Conservation (phyloP, 805 yeast genomes). For the Sugiyamaella lignohabitans region DNA sequence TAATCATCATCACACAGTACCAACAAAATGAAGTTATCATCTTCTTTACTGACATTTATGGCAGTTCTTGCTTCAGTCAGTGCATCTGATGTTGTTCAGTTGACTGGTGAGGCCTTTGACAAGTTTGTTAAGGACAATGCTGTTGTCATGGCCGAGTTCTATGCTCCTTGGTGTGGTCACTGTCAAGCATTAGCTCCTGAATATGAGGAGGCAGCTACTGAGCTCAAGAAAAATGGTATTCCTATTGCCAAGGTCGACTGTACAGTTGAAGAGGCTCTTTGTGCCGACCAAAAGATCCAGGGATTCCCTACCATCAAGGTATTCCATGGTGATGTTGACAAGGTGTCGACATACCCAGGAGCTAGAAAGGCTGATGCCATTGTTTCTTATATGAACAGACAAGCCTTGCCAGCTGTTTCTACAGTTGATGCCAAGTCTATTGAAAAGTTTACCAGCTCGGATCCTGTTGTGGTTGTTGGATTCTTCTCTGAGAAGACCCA, state of each 20-base stretch:
- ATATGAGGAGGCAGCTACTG: slow-evolving; percentile 58
- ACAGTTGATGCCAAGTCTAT: slow-evolving; percentile 45
- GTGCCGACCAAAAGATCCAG: slow-evolving; percentile 56
- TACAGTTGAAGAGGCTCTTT: slow-evolving; percentile 64
- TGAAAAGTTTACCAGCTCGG: slow-evolving; percentile 41
- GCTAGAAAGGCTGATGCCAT: slow-evolving; percentile 79
- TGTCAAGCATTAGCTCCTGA: slow-evolving; percentile 67
- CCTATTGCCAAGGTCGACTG: slow-evolving; percentile 65
- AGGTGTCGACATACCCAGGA: slow-evolving; percentile 62
- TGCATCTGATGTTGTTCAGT: slow-evolving; percentile 80
- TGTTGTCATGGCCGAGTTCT: slow-evolving; percentile 74
- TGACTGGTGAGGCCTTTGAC: slow-evolving; percentile 60
- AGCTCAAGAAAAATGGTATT: slow-evolving; percentile 39
- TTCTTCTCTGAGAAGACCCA: slow-evolving; percentile 47
- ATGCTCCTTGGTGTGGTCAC: slow-evolving; percentile 98
- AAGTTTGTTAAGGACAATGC: slow-evolving; percentile 64
- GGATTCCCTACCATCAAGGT: slow-evolving; percentile 84
- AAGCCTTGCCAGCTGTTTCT: slow-evolving; percentile 70
- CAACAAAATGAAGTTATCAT: not conserved
- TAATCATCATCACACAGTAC: too few relatives aligned
- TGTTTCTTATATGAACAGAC: slow-evolving; percentile 69
- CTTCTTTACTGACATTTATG: not conserved
- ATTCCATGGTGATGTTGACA: slow-evolving; percentile 40
- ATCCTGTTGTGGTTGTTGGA: slow-evolving; percentile 40
- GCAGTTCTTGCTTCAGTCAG: slow-evolving; percentile 36